Evolutionary conservation across 805 yeast species (phyloP).

Genomic region (Zygotorulaspora chibaensis): DNA sequence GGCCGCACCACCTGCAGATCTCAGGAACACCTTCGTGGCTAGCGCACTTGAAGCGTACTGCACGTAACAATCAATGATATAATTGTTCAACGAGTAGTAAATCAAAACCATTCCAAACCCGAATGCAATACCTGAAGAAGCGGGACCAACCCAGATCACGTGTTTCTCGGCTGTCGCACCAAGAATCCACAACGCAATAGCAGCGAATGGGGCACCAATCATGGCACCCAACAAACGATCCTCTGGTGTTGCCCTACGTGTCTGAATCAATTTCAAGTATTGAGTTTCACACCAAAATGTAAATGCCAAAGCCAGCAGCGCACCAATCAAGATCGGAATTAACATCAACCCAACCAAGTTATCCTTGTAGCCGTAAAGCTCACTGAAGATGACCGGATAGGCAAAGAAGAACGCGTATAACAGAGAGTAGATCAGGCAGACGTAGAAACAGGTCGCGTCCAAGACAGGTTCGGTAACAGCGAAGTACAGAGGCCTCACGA

Average conservation of each 20-base stretch:
- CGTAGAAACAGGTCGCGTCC: conserved; percentile 78
- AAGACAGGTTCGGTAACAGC: conserved; percentile 78
- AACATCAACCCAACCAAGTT: conserved; percentile 81
- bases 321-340: conserved; percentile 88
- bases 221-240: conserved; percentile 77
- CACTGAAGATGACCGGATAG: conserved; percentile 81
- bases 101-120: conserved; percentile 76
- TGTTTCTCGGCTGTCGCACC: conserved; percentile 74
- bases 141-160: conserved; percentile 76
- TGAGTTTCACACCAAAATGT: conserved; percentile 68
- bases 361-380: conserved; percentile 72
- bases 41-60: conserved; percentile 76
- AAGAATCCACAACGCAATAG: conserved; percentile 69
- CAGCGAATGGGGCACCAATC: conserved; percentile 80
- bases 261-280: conserved; percentile 49
- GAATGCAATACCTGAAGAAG: conserved; percentile 71
- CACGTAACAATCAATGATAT: conserved; percentile 86
- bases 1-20: conserved; percentile 84
- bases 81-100: conserved; percentile 72
- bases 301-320: conserved; percentile 62
- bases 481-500: conserved; percentile 76
- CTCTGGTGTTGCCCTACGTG: conserved; percentile 67
- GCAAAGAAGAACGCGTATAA: conserved; percentile 93
- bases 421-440: conserved; percentile 84
- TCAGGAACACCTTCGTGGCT: conserved; percentile 74